Evolutionary conservation across 371 early-diverging fungal species (phyloP).

Genomic region (Rhizopus arrhizus): DNA sequence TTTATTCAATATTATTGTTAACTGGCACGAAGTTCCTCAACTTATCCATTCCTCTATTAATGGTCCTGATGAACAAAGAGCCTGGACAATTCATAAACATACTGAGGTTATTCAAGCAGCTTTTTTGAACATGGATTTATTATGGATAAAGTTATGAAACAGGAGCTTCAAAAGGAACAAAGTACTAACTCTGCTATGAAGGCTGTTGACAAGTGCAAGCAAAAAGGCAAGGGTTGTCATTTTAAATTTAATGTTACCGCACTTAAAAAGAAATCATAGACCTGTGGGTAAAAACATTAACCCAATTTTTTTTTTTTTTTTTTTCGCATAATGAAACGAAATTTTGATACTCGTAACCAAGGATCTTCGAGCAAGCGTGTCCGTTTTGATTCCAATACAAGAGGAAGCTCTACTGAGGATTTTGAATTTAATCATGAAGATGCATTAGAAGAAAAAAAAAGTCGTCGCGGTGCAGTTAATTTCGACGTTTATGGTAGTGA

Average conservation of each 20-base stretch:
- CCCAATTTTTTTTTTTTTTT: too few relatives aligned
- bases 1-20: slow-evolving; percentile 87
- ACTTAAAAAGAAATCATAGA: slow-evolving; percentile 33
- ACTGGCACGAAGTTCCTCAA: slow-evolving; percentile 89
- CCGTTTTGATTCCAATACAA: slow-evolving; percentile 33
- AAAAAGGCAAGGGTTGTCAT: slow-evolving; percentile 95
- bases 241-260: slow-evolving; percentile 70
- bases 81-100: slow-evolving; percentile 92
- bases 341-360: slow-evolving; percentile 25
- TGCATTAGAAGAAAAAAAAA: slow-evolving; percentile 48
- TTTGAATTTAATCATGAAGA: slow-evolving; percentile 56
- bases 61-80: slow-evolving; percentile 93
- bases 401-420: slow-evolving; percentile 15
- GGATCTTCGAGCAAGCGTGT: slow-evolving; percentile 39
- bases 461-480: slow-evolving; percentile 56
- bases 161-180: slow-evolving; percentile 79
- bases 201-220: slow-evolving; percentile 91
- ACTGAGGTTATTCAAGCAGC: slow-evolving; percentile 97
- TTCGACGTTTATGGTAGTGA: slow-evolving; percentile 56
- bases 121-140: slow-evolving; percentile 97
- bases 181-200: slow-evolving; percentile 91
- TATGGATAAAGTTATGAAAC: slow-evolving; percentile 96
- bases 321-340: slow-evolving; percentile 19
- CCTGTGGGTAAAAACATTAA: too few relatives aligned
- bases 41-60: slow-evolving; percentile 97